A percentile compares a stretch with the other conserved stretches of the same genome.
Evolutionary conservation across 495 filamentous ascomycete species (phyloP).

Genomic region (Opeltia flavorubescens): DNA sequence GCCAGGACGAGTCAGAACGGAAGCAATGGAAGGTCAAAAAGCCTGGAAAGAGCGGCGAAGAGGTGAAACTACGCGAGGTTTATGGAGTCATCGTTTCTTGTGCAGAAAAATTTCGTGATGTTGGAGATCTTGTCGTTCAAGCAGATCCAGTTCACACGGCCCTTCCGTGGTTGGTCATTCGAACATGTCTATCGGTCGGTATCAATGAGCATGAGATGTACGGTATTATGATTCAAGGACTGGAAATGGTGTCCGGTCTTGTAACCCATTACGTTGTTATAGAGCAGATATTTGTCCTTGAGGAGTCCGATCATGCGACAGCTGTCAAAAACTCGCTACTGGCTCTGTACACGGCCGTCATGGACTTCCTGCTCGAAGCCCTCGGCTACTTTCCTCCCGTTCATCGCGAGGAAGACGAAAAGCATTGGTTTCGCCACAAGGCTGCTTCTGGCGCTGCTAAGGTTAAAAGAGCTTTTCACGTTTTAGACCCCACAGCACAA

Average conservation of each 20-base stretch:
- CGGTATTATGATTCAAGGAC: constrained; percentile 3
- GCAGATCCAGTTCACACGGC: constrained; percentile 3
- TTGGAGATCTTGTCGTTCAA: constrained; percentile 6
- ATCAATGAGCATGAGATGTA: constrained; percentile 4
- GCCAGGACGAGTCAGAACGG: too few relatives aligned
- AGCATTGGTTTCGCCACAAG: not conserved
- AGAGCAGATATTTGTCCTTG: constrained; percentile 3
- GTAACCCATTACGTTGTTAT: constrained; percentile 6
- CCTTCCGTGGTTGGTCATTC: constrained; percentile 5
- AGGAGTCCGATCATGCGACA: not conserved
- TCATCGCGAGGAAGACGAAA: not conserved
- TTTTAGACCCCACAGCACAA: constrained; percentile 1
- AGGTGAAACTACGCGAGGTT: constrained; percentile 5
- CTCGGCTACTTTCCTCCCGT: not conserved
- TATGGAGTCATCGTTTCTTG: constrained; percentile 2
- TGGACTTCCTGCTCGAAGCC: constrained; percentile 1
- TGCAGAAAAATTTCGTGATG: constrained; percentile 3
- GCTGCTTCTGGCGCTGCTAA: not conserved
- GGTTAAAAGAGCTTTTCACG: not conserved
- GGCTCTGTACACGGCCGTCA: constrained; percentile 1
- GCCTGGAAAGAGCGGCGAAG: constrained; percentile 1
- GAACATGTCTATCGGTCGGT: constrained; percentile 1
- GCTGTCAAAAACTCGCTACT: constrained; percentile 3
- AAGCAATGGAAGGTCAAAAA: constrained; percentile 16
- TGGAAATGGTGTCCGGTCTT: constrained; percentile 5